Base-by-base conservation (phyloP, 1,284 basidiomycete species). In the Microbotryum saponariae region DNA sequence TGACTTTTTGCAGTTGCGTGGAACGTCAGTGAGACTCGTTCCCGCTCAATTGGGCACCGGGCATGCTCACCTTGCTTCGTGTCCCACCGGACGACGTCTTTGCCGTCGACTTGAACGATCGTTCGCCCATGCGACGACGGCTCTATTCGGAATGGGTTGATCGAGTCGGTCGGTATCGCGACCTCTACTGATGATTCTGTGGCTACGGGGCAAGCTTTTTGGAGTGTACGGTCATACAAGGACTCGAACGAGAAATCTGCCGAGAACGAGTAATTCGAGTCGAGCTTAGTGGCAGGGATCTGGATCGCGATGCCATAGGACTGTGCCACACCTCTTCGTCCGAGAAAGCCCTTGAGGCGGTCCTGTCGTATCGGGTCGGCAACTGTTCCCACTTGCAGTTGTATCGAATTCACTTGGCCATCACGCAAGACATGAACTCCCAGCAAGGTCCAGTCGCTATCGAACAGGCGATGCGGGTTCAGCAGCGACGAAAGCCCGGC, bases 381-480 rank as follows among this genome's bases (percentile, higher is more conserved):
- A 4, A 97, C 86, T 3, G 85, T 82, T 69, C 91, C 89, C 71
- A 90, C 86, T n/a, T 82, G 82, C 52, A 97, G 75, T 62, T 80
- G 79, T 58, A 96, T 77, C 14, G 37, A 42, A 16, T 42, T 12
- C 37, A 16, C 71, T 85, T 81, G 18, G 89, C 79, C 7, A 59
- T 61, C 51, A 3, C 46, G 49, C 16, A 48, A 46, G 21, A 73
- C 73, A 55, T 91, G 86, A 20, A 97, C 76, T 29, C 86, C 84
- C 73, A 97, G 80, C 21, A 89, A 85, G 75, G 96, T 87, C 84
- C 89, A 94, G 72, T 90, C 86, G 4, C 88, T 85, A 66, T 88
- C 85, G 70, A 97, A 92, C 4, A 94, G 76, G 6, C 81, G 81
- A 68, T 97, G 91, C 0, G 91, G 87, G 71, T 93, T 89, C 48